Base-by-base conservation (phyloP, 116 monocot genomes). In the Cymodocea nodosa region DNA sequence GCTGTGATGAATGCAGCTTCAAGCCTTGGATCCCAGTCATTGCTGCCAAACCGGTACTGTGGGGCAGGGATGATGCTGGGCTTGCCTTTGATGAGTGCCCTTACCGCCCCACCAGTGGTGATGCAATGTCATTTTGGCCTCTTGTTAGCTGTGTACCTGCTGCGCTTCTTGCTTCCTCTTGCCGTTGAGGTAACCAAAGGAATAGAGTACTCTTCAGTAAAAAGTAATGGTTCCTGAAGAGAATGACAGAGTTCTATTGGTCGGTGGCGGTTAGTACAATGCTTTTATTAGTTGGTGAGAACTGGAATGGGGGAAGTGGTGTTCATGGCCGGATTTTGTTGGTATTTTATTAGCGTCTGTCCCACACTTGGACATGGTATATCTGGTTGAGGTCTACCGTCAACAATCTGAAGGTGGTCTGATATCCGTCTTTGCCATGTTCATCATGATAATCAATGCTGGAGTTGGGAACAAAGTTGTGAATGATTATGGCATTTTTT, bases 1-100 rank as follows among this genome's bases (percentile, higher is more conserved):
- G 91, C 87, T 36, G 67, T 81, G 75, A 91, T 87, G 59, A 91
- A 71, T 2, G 84, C 77, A 12, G 75, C 68, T 50, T 84, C 77
- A 19, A 91, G 64, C 49, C 75, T 76, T 3, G 71, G 44, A 59
- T 67, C n/a, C 17, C 35, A 17, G 40, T 0, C 37, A 17, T 12
- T 60, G 40, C 40, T 44, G 0, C 39, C 6, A 16, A 13, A 4
- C 69, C 59, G 71, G 36, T 68, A 64, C 23, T 35, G 59, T 22
- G 50, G 35, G 37, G 67, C 15, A 1, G 80, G 71, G 74, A 25
- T 76, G 37, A 86, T 52, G 73, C 81, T 90, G 50, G 63, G 71
- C 60, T 72, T 68, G 63, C 81, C 90, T 60, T 81, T 86, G 9
- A 74, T 30, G 1, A 63, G 71, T 10, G 78, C 76, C 11, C 69